These are phyloP conservation scores for Termitomyces sp. DNA, from an alignment of 768 basidiomycete species.

Conservation along the genomic window DNA sequence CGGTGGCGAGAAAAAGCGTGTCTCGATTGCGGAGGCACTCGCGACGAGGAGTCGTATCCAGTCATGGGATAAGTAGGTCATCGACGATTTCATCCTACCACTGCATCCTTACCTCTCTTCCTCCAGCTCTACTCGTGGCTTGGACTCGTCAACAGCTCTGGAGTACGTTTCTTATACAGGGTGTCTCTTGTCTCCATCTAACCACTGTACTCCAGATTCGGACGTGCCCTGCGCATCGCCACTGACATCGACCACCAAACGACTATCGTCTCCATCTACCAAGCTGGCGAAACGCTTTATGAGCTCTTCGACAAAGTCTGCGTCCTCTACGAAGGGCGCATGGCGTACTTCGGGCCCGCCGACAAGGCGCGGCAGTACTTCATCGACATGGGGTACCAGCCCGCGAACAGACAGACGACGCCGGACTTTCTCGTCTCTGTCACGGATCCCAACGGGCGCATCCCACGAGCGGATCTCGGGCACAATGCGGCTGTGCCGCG, in stretches of 20 bases:
- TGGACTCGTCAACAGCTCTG: slow-evolving; percentile 69
- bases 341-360: slow-evolving; percentile 76
- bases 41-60: slow-evolving; percentile 58
- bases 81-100: neutral
- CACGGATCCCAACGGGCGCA: slow-evolving; percentile 56
- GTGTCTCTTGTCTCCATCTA: neutral
- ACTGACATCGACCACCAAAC: slow-evolving; percentile 52
- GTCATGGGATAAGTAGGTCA: slow-evolving; percentile 73
- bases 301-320: slow-evolving; percentile 69
- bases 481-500: slow-evolving; percentile 29
- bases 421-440: slow-evolving; percentile 62
- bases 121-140: slow-evolving; percentile 59
- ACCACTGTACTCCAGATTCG: slow-evolving; percentile 32
- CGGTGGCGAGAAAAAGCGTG: slow-evolving; percentile 78
- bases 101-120: neutral
- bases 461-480: slow-evolving; percentile 27
- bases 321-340: slow-evolving; percentile 69
- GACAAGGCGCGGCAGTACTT: slow-evolving; percentile 69
- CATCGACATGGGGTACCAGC: slow-evolving; percentile 61
- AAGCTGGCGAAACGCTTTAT: slow-evolving; percentile 72
- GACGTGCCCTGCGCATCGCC: slow-evolving; percentile 58
- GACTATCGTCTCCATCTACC: slow-evolving; percentile 80
- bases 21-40: slow-evolving; percentile 68
- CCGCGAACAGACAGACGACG: slow-evolving; percentile 58
- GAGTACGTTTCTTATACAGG: slow-evolving; percentile 28